These are phyloP conservation scores for Kodamaea sp. DNA, from an alignment of 1,139 yeast species.

Conservation along the genomic window DNA sequence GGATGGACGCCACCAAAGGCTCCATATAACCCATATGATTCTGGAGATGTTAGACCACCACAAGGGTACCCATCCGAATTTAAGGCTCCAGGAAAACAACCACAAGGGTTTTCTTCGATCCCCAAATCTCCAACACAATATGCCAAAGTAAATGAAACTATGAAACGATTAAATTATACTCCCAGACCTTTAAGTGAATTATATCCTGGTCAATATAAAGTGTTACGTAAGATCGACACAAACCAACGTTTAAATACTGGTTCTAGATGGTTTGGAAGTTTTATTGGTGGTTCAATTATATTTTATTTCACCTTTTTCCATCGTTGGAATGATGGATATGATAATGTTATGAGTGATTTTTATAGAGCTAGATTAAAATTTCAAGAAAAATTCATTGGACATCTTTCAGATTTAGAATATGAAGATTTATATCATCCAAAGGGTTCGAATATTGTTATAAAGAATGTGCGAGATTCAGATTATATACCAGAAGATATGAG, in stretches of 20 bases:
- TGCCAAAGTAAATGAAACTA: conserved; percentile 65
- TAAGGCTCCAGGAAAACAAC: conserved; percentile 51
- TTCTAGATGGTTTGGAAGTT: conserved; percentile 47
- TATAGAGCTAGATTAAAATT: conserved; percentile 57
- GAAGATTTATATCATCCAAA: conserved; percentile 56
- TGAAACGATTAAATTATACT: conserved; percentile 69
- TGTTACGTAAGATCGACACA: conserved; percentile 58
- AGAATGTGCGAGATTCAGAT: conserved; percentile 42
- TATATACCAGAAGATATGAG: conserved; percentile 39
- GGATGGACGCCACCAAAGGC: conserved; percentile 84
- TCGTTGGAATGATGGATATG: conserved; percentile 83
- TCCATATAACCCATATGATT: conserved; percentile 83
- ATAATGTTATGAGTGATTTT: conserved; percentile 67
- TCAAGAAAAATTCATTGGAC: conserved; percentile 52
- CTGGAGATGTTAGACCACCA: conserved; percentile 71
- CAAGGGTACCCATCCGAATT: conserved; percentile 84
- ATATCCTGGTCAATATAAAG: conserved; percentile 79
- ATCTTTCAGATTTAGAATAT: conserved; percentile 53
- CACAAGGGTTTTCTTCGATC: conserved; percentile 54
- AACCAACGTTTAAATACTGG: conserved; percentile 56
- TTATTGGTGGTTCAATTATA: conserved; percentile 44
- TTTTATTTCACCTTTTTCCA: conserved; percentile 66
- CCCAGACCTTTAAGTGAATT: conserved; percentile 73
- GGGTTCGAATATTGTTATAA: conserved; percentile 32
- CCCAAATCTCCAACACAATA: conserved; percentile 71